Evolutionary conservation across 805 yeast genomes (phyloP), one percentile per base, ranked within the genome.

Genomic region (Cyberlindnera mycetangii): DNA sequence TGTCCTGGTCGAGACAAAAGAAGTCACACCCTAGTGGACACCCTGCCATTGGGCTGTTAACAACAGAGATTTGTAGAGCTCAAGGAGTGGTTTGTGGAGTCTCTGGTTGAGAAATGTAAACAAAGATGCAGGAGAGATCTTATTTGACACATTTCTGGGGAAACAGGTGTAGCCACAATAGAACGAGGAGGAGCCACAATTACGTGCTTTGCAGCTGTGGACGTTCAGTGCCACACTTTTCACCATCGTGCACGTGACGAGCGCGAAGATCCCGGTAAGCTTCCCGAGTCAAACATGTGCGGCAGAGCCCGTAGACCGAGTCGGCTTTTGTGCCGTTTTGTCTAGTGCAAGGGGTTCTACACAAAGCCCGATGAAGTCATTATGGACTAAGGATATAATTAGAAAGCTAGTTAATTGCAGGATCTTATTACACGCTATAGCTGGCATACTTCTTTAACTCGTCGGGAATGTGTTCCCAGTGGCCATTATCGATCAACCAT

Each of bases 391-490:
- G 28, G n/a, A 7, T 25, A 25, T 25, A 25, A 11, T 25, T 25
- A 25, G 28, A 22, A 22, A 22, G 7, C 25, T n/a, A n/a, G n/a
- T n/a, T n/a, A n/a, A n/a, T n/a, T n/a, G n/a, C n/a, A n/a, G n/a
- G n/a, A n/a, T 10, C 25, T 22, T 10, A 7, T 10, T 17, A 18
- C 34, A 5, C 12, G 11, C n/a, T 16, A 38, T 41, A 30, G 3
- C 36, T 41, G 9, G 61, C 59, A 25, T 53, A 50, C 24, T 50
- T 37, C 22, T 39, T 47, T 27, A 54, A 11, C 7, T 47, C 36
- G 2, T 48, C 42, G 5, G 60, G 60, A 11, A 56, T 51, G 15
- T 41, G 22, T 8, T 53, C 52, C 59, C 59, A 57, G 28, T 51
- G 56, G 5, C 50, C 53, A 7, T 53, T 36, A 18, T 54, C 55